These are phyloP conservation scores for Solanum bukasovii DNA, from an alignment of 257 asterid species.

Conservation along the genomic window DNA sequence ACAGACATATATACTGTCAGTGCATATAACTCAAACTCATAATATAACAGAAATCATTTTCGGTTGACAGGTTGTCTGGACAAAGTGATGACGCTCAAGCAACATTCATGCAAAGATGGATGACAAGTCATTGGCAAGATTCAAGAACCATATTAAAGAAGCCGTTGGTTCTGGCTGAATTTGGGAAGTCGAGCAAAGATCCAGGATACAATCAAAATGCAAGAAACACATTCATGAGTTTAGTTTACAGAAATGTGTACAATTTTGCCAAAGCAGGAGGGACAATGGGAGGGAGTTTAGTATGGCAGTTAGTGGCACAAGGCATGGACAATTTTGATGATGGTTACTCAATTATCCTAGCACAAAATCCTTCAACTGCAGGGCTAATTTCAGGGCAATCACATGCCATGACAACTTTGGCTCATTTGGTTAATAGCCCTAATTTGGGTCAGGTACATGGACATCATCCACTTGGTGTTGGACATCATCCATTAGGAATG, in stretches of 20 bases:
- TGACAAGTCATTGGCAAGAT: constrained; percentile 31
- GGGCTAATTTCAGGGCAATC: constrained; percentile 35
- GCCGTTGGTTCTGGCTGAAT: constrained; percentile 41
- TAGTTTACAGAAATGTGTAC: constrained; percentile 20
- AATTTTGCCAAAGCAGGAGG: constrained; percentile 34
- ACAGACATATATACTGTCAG: not conserved
- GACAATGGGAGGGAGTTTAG: constrained; percentile 39
- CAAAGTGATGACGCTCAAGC: constrained; percentile 19
- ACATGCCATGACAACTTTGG: not conserved
- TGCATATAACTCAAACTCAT: not conserved
- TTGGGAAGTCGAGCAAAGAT: constrained; percentile 42
- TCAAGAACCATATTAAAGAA: constrained; percentile 24
- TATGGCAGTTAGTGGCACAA: constrained; percentile 53
- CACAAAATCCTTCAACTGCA: constrained; percentile 35
- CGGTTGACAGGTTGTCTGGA: constrained; percentile 22
- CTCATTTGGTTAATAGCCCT: not conserved
- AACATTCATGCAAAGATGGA: constrained; percentile 35
- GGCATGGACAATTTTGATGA: constrained; percentile 48
- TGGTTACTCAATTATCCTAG: constrained; percentile 42
- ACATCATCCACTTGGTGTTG: not conserved
- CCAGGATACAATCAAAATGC: constrained; percentile 21
- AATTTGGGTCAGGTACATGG: not conserved
- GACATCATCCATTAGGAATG: not conserved
- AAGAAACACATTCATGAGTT: constrained; percentile 19
- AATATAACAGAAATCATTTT: not conserved